Evolutionary conservation across 345 rosid species (phyloP).

Genomic region (Syzygium oleosum): DNA sequence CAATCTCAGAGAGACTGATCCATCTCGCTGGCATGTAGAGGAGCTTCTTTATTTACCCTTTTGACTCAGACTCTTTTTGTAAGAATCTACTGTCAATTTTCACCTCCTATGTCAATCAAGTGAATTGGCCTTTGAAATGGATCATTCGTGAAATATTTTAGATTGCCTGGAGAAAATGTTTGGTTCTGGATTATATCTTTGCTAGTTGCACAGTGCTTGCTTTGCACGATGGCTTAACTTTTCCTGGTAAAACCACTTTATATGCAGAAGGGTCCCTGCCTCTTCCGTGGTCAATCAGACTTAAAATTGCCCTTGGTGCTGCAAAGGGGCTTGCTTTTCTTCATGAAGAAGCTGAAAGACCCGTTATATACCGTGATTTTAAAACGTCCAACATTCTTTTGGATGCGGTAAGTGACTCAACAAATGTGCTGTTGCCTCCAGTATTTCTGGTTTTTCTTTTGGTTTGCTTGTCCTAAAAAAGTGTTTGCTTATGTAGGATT

Average conservation of each 20-base stretch:
- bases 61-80: neutral
- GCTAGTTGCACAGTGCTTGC: neutral
- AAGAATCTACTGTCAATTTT: neutral
- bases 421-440: neutral
- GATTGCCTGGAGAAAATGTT: neutral
- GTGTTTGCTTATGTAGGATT: slow-evolving; percentile 40
- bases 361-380: slow-evolving; percentile 80
- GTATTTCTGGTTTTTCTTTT: neutral
- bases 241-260: slow-evolving; percentile 24
- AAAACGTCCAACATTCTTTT: slow-evolving; percentile 74
- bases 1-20: neutral
- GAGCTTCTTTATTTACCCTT: neutral
- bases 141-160: neutral
- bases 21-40: neutral
- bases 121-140: neutral
- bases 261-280: slow-evolving; percentile 69
- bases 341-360: slow-evolving; percentile 78
- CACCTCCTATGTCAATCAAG: neutral
- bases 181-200: neutral
- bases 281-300: slow-evolving; percentile 81
- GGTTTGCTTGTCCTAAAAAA: neutral
- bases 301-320: slow-evolving; percentile 78
- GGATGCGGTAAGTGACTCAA: slow-evolving; percentile 44
- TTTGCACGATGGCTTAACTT: neutral
- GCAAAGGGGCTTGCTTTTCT: slow-evolving; percentile 82